Evolutionary conservation across 371 early-diverging fungal genomes (phyloP), one percentile per base, ranked within the genome.

Genomic region (Mortierella sp.): DNA sequence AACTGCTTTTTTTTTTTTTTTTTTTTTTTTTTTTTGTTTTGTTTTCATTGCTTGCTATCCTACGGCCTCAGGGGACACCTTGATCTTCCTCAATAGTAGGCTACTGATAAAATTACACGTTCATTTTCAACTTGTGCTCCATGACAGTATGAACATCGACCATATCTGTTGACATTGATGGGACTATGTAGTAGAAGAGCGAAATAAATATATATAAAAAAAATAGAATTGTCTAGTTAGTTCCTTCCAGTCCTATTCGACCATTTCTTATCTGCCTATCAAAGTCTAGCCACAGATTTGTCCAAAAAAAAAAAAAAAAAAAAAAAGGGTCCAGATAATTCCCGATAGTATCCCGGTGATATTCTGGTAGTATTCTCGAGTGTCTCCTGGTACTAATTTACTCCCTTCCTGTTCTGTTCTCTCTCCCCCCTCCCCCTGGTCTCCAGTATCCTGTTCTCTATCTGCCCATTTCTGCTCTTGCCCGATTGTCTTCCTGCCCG

Each of bases 61-160:
- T 16, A 57, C 57, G 28, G 6, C 28, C 26, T 7, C 23, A 23
- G 30, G 14, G 30, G 7, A 29, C 21, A 57, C 18, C n/a, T 37
- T 26, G 16, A 18, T 7, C 15, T 0, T 37, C 57, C 16, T n/a
- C n/a, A n/a, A n/a, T n/a, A n/a, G n/a, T n/a, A n/a, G n/a, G n/a
- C n/a, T n/a, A n/a, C n/a, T 11, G 19, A 21, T 59, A 15, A 18
- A 16, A 29, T 68, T 71, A 76, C 71, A 68, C 72, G 47, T 55
- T 64, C 28, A 76, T 21, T 51, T 72, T 72, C 28, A 76, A 64
- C 68, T 86, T 86, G 66, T 85, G 86, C 80, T 90, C 93, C 93
- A 92, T 91, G 52, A 86, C 81, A 30, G 84, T 68, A 60, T 91
- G 91, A 15, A 89, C 75, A 82, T 92, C 91, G 60, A 90, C 66